Evolutionary conservation across 2,329 filamentous ascomycete species (phyloP), one percentile per base, ranked within the genome.

Genomic region (Arachnopeziza araneosa): DNA sequence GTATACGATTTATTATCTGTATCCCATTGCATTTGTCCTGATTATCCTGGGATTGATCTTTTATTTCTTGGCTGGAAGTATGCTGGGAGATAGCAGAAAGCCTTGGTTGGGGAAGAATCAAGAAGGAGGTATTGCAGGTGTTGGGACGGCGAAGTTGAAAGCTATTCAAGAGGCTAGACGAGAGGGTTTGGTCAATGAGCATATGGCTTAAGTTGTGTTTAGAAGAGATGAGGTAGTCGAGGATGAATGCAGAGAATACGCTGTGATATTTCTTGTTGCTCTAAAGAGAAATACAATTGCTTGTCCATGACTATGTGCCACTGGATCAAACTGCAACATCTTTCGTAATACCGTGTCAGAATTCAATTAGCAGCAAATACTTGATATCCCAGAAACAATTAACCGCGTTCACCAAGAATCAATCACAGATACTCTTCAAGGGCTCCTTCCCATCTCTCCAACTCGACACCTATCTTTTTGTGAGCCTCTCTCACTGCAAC

Each of bases 31-130:
- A 14, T 99, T 99, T 74, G 90, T 96, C 10, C 80, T 93, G 67
- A 98, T 99, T 74, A 86, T 99, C 66, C 57, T 93, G 26, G 93
- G 95, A 0, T 83, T 96, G 68, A 80, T 93, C 54, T 81, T 91
- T 52, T 99, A 99, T 76, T 98, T 96, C 75, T 77, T 96, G 44
- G 87, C 89, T 0, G 91, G 92, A 60, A 88, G 85, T 71, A 83
- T 90, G 59, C 76, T 97, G 55, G 93, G 92, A 32, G 95, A 98
- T 75, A 87, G 89, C 57, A 86, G 87, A 79, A 99, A 99, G 83
- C 95, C 95, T 21, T 99, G 95, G 95, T 78, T 99, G 56, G 93
- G 93, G 1, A 82, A 85, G 60, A 87, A 91, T 73, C 95, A 99
- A 80, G 90, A 93, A 74, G 81, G 78, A 1, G 93, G 93, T 48